Evolutionary conservation across 2,329 filamentous ascomycete species (phyloP), one percentile per base, ranked within the genome.

Genomic region (Verticillium dahliae): DNA sequence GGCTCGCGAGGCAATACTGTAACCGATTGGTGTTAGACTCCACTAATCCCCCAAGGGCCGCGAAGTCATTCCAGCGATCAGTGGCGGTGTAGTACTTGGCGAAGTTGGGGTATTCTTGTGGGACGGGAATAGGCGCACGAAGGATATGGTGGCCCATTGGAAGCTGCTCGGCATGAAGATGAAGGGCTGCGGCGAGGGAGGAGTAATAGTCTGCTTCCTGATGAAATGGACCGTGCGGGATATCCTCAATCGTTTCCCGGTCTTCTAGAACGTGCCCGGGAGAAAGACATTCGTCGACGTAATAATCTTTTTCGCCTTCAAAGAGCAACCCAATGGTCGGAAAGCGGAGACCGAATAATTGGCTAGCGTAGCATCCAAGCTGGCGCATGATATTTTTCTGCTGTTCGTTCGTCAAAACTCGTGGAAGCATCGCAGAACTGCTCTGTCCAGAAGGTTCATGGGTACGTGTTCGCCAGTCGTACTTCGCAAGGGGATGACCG

Each of bases 271-370:
- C 45, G 52, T 60, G 58, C 13, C 61, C 57, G 5, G 63, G 65
- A 54, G 63, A 64, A 58, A 65, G 62, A 56, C 61, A 65, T 62
- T 64, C 62, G 15, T 60, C 65, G 37, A 66, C 58, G 37, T 57
- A 63, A 60, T 61, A 67, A 41, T 58, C 55, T 9, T 63, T 61
- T n/a, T 67, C 57, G n/a, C 65, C 61, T 61, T 73, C 66, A 38
- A 71, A 69, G 31, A 72, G 65, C 27, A 69, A 73, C 38, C 69
- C 69, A 6, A 72, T 70, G 50, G 61, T 66, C 38, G 69, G 64
- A 58, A 73, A 70, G 11, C 65, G 64, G 56, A 71, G 58, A 41
- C 66, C 62, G 22, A 62, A 71, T 61, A 73, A 62, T 45, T 72
- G 66, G 56, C 57, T 66, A 56, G 62, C 65, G 68, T 65, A 56